phyloP scores from a whole-genome alignment of 441 rosid species.

The Pelargonium australe region DNA sequence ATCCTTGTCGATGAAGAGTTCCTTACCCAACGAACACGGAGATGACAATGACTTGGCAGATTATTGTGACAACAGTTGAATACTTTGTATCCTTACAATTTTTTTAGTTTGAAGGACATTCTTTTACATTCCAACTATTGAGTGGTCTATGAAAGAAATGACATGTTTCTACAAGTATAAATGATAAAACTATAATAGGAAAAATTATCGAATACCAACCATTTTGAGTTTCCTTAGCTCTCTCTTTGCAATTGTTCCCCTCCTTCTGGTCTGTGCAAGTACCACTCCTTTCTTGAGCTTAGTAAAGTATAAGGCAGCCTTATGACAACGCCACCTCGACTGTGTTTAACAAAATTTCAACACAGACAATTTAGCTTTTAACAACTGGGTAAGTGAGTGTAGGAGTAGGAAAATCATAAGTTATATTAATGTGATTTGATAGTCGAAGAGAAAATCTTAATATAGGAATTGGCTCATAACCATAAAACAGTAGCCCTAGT shows the following conservation, averaged over 20 bases:
- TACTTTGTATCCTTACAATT: neutral
- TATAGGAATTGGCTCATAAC: too few species aligned
- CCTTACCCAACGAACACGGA: neutral
- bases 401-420: too few species aligned
- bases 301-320: slow-evolving; percentile 51
- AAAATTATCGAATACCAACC: slow-evolving; percentile 41
- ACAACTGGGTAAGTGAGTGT: neutral
- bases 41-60: neutral
- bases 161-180: neutral
- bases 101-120: neutral
- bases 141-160: slow-evolving; percentile 4
- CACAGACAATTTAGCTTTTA: neutral
- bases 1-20: too few species aligned
- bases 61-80: neutral
- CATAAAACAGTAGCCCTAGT: too few species aligned
- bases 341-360: slow-evolving; percentile 25
- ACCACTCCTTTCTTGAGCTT: slow-evolving; percentile 70
- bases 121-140: neutral
- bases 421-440: too few species aligned
- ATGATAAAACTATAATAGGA: neutral
- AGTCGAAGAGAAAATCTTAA: too few species aligned
- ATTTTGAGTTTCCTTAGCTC: slow-evolving; percentile 92
- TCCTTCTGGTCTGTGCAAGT: slow-evolving; percentile 81
- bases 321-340: slow-evolving; percentile 82
- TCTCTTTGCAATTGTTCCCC: slow-evolving; percentile 68